Percentiles rank a stretch among this genome's conserved stretches.
Conservation (phyloP, 805 yeast genomes). For the Komagataella pastoris region DNA sequence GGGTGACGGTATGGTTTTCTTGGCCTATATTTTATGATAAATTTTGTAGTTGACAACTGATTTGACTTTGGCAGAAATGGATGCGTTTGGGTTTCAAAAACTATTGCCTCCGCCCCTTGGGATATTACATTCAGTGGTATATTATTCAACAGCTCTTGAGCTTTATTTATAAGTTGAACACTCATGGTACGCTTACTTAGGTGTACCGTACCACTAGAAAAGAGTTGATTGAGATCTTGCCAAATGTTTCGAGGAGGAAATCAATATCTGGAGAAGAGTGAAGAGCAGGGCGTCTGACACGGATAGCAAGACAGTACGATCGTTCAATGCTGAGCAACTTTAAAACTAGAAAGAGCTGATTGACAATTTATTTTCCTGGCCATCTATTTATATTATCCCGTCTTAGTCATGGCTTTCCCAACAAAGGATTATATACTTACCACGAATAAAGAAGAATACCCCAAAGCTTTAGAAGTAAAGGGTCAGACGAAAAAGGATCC, state of each 20-base stretch:
- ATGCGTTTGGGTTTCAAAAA: conserved; percentile 47
- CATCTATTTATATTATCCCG: not conserved
- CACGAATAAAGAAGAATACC: not conserved
- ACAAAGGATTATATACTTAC: not conserved
- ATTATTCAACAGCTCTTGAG: conserved; percentile 28
- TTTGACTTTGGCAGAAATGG: conserved; percentile 39
- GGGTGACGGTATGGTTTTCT: conserved; percentile 86
- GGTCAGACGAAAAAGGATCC: not conserved
- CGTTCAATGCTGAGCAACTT: not conserved
- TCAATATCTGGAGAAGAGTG: not conserved
- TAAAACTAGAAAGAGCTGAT: no score
- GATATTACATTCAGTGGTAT: conserved; percentile 45
- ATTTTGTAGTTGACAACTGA: conserved; percentile 20
- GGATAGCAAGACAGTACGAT: not conserved
- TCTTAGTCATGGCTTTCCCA: not conserved
- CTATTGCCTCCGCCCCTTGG: conserved; percentile 89
- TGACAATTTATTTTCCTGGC: no score
- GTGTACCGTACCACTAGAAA: not conserved
- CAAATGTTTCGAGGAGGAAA: not conserved
- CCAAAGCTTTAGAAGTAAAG: not conserved
- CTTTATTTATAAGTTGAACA: conserved; percentile 29
- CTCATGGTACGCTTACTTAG: conserved; percentile 29
- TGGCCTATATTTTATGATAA: conserved; percentile 77
- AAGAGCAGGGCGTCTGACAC: not conserved
- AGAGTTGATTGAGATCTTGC: not conserved